phyloP scores from a whole-genome alignment of 1,284 basidiomycete species.

The Sparassis latifolia region DNA sequence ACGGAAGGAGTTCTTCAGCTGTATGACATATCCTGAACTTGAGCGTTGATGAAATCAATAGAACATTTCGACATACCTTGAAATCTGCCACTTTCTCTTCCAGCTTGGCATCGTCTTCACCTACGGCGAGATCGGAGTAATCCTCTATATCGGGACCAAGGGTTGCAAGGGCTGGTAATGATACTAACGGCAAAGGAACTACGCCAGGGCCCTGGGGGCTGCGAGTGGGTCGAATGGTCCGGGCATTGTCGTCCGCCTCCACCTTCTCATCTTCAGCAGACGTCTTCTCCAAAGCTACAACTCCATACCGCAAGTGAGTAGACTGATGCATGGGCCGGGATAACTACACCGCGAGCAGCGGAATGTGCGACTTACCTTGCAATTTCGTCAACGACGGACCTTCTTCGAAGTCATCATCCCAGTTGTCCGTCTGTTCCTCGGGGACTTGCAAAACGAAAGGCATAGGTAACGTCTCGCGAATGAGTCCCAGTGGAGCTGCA shows the following conservation, averaged over 20 bases:
- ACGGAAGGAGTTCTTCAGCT: constrained; percentile 67
- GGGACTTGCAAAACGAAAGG: constrained; percentile 49
- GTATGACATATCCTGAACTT: neutral
- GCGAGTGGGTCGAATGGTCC: constrained; percentile 67
- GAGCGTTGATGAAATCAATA: neutral
- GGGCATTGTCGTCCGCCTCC: constrained; percentile 65
- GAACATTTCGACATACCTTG: constrained; percentile 43
- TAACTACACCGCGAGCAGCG: neutral
- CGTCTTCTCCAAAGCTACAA: constrained; percentile 55
- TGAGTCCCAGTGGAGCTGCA: constrained; percentile 17
- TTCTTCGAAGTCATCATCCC: constrained; percentile 97
- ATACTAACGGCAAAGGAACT: constrained; percentile 43
- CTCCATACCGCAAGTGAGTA: neutral
- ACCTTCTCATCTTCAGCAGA: constrained; percentile 50
- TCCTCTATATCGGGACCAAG: constrained; percentile 76
- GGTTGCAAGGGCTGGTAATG: constrained; percentile 45
- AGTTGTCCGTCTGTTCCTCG: constrained; percentile 87
- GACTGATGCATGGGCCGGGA: constrained; percentile 1
- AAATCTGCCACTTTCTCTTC: constrained; percentile 77
- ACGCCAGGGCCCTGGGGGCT: constrained; percentile 48
- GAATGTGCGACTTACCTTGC: constrained; percentile 44
- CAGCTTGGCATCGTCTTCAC: constrained; percentile 68
- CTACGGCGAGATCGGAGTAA: constrained; percentile 79
- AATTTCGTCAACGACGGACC: constrained; percentile 84
- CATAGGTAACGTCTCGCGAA: constrained; percentile 27